Evolutionary conservation across 139 green algal genomes (phyloP).

Genomic region (Chlamydomonas incerta): DNA sequence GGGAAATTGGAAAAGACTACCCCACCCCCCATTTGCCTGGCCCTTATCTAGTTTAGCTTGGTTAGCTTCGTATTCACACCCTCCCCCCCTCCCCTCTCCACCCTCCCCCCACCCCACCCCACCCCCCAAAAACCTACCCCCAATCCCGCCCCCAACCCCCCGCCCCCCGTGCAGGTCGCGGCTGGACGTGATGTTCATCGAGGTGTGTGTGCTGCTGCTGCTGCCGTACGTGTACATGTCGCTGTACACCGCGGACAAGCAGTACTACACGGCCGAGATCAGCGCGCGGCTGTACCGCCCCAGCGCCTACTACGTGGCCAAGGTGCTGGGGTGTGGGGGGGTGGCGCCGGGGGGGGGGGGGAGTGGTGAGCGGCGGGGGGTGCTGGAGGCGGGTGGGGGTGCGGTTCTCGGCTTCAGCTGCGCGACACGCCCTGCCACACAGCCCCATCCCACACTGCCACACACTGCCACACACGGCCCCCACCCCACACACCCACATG

Average conservation of each 20-base stretch:
- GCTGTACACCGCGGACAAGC: slow-evolving; percentile 72
- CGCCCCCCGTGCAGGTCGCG: slow-evolving; percentile 46
- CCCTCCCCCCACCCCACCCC: too few relatives aligned
- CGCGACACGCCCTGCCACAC: not conserved
- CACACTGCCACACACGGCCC: not conserved
- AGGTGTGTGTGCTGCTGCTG: slow-evolving; percentile 70
- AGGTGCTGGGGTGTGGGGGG: slow-evolving; percentile 29
- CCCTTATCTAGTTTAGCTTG: too few relatives aligned
- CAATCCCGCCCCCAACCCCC: not conserved
- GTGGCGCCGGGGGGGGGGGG: too few relatives aligned
- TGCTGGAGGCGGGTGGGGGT: too few relatives aligned
- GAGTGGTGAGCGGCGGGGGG: too few relatives aligned
- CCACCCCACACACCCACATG: not conserved
- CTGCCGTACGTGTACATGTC: slow-evolving; percentile 78
- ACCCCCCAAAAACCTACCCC: not conserved
- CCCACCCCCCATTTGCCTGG: too few relatives aligned
- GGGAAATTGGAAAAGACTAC: too few relatives aligned
- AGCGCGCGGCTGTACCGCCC: slow-evolving; percentile 68
- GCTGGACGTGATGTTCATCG: slow-evolving; percentile 71
- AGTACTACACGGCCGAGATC: slow-evolving; percentile 72
- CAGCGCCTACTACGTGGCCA: slow-evolving; percentile 70
- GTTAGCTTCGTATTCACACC: too few relatives aligned
- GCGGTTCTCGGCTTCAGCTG: too few relatives aligned
- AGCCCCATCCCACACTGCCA: not conserved
- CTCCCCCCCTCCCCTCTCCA: too few relatives aligned